Evolutionary conservation across 2,329 filamentous ascomycete species (phyloP).

Genomic region (Trichoderma arundinaceum): DNA sequence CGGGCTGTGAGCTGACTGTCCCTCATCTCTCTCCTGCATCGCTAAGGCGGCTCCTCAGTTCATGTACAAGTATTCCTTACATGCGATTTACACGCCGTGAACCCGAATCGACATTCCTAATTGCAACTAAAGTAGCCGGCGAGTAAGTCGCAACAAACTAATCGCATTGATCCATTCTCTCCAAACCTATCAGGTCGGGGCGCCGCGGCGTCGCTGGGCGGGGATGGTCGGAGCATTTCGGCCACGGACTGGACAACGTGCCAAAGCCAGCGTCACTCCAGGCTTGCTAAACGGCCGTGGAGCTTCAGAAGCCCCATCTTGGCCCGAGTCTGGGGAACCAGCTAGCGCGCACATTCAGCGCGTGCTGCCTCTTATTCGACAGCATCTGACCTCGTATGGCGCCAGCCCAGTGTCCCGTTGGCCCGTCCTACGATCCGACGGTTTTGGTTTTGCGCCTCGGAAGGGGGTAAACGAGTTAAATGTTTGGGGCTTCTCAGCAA

Average conservation of each 20-base stretch:
- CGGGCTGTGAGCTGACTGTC: slow-evolving; percentile 20
- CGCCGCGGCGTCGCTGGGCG: slow-evolving; percentile 2
- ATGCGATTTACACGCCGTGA: slow-evolving; percentile 4
- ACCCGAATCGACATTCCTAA: background rate
- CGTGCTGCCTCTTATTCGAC: slow-evolving; percentile 32
- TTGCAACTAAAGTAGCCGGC: background rate
- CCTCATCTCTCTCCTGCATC: slow-evolving; percentile 18
- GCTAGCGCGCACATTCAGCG: slow-evolving; percentile 33
- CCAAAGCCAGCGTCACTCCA: slow-evolving; percentile 23
- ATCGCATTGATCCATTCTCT: no score
- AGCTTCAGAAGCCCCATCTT: slow-evolving; percentile 26
- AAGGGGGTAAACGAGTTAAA: background rate
- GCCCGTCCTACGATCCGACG: slow-evolving; percentile 10
- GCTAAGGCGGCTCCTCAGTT: slow-evolving; percentile 20
- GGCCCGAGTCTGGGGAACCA: slow-evolving; percentile 28
- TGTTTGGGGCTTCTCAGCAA: background rate
- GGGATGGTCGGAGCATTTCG: slow-evolving; percentile 36
- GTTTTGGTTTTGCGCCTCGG: slow-evolving; percentile 13
- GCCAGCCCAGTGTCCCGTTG: background rate
- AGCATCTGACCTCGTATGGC: slow-evolving; percentile 1
- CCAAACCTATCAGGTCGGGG: background rate
- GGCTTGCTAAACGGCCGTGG: slow-evolving; percentile 2
- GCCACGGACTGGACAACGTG: slow-evolving; percentile 39
- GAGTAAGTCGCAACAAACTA: slow-evolving; percentile 3
- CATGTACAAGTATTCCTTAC: slow-evolving; percentile 28